phyloP scores from a whole-genome alignment of 352 stramenopile species.

The Phytophthora chlamydospora region DNA sequence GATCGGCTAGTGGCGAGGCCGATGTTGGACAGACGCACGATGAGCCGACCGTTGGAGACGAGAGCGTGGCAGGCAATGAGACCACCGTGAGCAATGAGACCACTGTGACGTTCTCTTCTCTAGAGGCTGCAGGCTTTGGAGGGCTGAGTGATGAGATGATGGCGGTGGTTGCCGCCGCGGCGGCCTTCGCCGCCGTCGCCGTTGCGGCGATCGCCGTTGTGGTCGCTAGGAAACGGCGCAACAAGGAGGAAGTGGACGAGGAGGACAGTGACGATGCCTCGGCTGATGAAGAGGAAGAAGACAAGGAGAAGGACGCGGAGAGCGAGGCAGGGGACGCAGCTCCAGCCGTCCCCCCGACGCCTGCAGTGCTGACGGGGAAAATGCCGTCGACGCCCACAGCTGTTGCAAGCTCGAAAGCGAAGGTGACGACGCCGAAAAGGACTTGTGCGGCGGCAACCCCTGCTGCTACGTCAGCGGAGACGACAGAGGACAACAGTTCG shows the following conservation, averaged over 20 bases:
- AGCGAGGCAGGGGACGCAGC: slow-evolving; percentile 7
- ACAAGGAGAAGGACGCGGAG: background rate
- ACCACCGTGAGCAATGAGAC: too few species aligned
- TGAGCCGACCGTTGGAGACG: slow-evolving; percentile 18
- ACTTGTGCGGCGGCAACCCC: background rate
- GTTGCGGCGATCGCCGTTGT: too few species aligned
- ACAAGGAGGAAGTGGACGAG: slow-evolving; percentile 14
- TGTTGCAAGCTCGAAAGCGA: slow-evolving; percentile 3
- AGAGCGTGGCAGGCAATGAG: slow-evolving; percentile 5
- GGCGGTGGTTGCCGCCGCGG: too few species aligned
- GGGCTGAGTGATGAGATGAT: too few species aligned
- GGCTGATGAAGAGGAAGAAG: slow-evolving; percentile 1
- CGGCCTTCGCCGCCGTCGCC: too few species aligned
- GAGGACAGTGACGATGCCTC: background rate
- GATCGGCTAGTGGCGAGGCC: slow-evolving; percentile 15
- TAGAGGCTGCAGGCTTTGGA: too few species aligned
- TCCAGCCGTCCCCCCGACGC: slow-evolving; percentile 19
- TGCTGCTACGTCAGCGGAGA: background rate
- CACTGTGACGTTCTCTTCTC: background rate
- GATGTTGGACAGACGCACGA: slow-evolving; percentile 3
- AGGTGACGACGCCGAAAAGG: slow-evolving; percentile 2
- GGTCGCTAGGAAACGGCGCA: too few species aligned
- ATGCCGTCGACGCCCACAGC: slow-evolving; percentile 26
- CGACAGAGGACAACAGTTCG: background rate
- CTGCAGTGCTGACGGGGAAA: slow-evolving; percentile 15